Conservation (phyloP, 768 basidiomycete genomes). For the Boletus vermiculosoides region DNA sequence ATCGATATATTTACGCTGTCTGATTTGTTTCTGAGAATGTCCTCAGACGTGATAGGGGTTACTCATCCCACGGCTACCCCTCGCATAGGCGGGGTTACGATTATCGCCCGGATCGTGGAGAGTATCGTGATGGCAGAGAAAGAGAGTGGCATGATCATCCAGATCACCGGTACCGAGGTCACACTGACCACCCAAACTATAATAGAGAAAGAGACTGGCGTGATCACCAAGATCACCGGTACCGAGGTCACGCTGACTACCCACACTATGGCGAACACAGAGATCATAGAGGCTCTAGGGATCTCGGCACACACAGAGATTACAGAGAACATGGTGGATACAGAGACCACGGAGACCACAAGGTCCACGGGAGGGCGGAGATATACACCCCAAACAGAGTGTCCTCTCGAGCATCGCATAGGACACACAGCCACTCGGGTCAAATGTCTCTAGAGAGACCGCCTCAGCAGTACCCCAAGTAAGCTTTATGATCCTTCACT, state of each 20-base stretch:
- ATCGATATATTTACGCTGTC: not conserved
- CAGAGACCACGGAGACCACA: conserved; percentile 17
- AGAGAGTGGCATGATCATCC: conserved; percentile 19
- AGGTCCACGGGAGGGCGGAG: conserved; percentile 14
- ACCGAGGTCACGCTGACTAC: conserved; percentile 19
- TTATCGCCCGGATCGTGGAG: conserved; percentile 22
- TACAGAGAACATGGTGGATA: conserved; percentile 14
- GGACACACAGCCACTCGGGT: conserved; percentile 20
- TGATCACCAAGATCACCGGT: conserved; percentile 21
- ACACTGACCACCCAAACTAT: conserved; percentile 16
- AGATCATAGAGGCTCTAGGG: conserved; percentile 12
- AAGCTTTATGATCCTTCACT: conserved; percentile 3
- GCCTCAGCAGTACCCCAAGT: conserved; percentile 20
- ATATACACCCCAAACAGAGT: conserved; percentile 18
- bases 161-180: conserved; percentile 22
- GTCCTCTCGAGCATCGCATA: conserved; percentile 30
- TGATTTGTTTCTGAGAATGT: conserved; percentile 9
- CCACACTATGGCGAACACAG: conserved; percentile 17
- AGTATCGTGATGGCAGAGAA: conserved; percentile 22
- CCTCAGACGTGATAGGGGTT: conserved; percentile 24
- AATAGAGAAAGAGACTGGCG: conserved; percentile 13
- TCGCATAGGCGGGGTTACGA: conserved; percentile 25
- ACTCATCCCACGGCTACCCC: conserved; percentile 24
- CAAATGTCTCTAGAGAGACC: conserved; percentile 19
- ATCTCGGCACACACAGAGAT: conserved; percentile 8